Percentiles rank a stretch among this genome's conserved stretches.
These are phyloP conservation scores for Ormosia semicastrata DNA, from an alignment of 306 rosid genomes.

Conservation along the genomic window DNA sequence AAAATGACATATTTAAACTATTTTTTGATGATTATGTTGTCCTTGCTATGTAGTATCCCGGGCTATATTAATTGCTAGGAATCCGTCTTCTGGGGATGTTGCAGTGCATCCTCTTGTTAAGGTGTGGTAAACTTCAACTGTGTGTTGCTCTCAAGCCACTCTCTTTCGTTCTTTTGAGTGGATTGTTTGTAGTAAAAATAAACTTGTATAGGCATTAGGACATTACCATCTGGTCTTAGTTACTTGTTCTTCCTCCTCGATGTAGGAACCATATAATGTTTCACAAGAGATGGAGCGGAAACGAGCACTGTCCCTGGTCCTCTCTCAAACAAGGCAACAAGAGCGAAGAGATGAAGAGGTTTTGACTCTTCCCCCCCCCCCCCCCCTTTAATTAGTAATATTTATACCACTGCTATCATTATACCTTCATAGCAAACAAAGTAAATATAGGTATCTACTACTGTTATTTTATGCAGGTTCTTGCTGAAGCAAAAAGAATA, in stretches of 20 bases:
- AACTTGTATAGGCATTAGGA: conserved; percentile 3
- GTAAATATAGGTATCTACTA: conserved; percentile 3
- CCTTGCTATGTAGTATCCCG: conserved; percentile 57
- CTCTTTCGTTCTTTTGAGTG: not conserved
- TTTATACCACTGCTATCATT: not conserved
- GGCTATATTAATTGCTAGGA: conserved; percentile 67
- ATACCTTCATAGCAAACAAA: conserved; percentile 8
- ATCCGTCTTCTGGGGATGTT: conserved; percentile 60
- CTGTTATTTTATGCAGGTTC: conserved; percentile 56
- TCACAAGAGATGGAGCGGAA: conserved; percentile 85
- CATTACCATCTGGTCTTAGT: conserved; percentile 14
- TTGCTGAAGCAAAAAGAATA: conserved; percentile 84
- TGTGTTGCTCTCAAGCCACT: conserved; percentile 15
- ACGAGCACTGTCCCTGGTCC: conserved; percentile 88
- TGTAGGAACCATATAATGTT: conserved; percentile 80
- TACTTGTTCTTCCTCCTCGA: conserved; percentile 18
- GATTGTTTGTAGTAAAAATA: not conserved
- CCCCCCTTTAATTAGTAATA: not conserved
- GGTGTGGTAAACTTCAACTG: conserved; percentile 42
- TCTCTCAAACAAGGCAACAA: conserved; percentile 91
- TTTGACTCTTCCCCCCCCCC: not conserved
- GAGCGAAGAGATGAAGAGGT: conserved; percentile 92
- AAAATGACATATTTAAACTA: conserved; percentile 4
- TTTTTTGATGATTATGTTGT: conserved; percentile 4
- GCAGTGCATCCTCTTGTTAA: conserved; percentile 69